phyloP scores from a whole-genome alignment of 129 eudicot species.

The Lactuca saligna region DNA sequence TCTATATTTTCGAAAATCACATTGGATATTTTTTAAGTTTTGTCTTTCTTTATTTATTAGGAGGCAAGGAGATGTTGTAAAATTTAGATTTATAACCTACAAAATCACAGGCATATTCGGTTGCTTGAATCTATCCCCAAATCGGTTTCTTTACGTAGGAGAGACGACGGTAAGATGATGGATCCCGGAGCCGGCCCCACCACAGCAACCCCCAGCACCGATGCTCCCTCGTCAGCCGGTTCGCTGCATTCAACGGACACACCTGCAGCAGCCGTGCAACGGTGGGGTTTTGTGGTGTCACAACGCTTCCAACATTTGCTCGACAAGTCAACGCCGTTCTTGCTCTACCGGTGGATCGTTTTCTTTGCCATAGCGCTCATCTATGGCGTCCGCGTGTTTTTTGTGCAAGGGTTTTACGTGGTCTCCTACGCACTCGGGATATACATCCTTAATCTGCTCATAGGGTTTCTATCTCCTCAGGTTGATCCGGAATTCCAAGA shows the following conservation, averaged over 20 bases:
- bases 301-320: slow-evolving; percentile 66
- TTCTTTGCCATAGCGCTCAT: slow-evolving; percentile 44
- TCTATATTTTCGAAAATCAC: too few relatives aligned
- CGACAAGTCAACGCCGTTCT: slow-evolving; percentile 80
- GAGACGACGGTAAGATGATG: slow-evolving; percentile 33
- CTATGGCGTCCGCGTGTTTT: slow-evolving; percentile 59
- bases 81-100: not conserved
- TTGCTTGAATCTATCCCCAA: slow-evolving; percentile 19
- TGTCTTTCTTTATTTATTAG: too few relatives aligned
- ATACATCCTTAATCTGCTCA: slow-evolving; percentile 72
- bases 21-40: too few relatives aligned
- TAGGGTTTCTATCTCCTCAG: slow-evolving; percentile 85
- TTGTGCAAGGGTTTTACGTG: slow-evolving; percentile 77
- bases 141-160: slow-evolving; percentile 23
- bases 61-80: too few relatives aligned
- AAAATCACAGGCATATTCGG: slow-evolving; percentile 28
- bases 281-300: slow-evolving; percentile 46
- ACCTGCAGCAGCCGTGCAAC: slow-evolving; percentile 50
- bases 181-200: slow-evolving; percentile 40
- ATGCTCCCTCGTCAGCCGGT: slow-evolving; percentile 14
- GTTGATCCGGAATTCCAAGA: slow-evolving; percentile 71
- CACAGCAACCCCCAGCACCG: slow-evolving; percentile 29
- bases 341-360: slow-evolving; percentile 80
- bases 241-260: slow-evolving; percentile 33
- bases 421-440: slow-evolving; percentile 85